These are phyloP conservation scores for Pseudognaphalium luteoalbum DNA, from an alignment of 129 eudicot species.

Conservation along the genomic window DNA sequence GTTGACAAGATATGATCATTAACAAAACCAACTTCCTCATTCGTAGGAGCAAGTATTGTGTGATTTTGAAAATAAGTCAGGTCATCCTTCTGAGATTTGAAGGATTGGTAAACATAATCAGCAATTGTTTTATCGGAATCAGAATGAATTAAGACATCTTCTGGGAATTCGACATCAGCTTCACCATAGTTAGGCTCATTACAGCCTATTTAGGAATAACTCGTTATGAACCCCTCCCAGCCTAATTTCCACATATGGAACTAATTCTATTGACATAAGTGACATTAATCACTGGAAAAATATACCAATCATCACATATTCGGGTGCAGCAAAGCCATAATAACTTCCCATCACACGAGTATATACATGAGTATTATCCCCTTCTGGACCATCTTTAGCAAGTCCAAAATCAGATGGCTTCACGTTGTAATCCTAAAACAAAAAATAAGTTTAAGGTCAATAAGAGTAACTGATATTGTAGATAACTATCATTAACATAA, in stretches of 20 bases:
- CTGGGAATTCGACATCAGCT: too few species aligned
- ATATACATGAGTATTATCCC: conserved; percentile 86
- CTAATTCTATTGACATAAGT: neutral
- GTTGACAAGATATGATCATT: too few species aligned
- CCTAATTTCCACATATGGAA: neutral
- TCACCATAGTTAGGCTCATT: too few species aligned
- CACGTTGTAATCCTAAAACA: conserved; percentile 74
- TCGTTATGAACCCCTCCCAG: neutral
- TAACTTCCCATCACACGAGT: too few species aligned
- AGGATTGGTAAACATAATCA: too few species aligned
- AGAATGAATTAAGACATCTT: too few species aligned
- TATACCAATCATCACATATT: conserved; percentile 81
- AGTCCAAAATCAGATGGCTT: conserved; percentile 96
- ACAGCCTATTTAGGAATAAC: too few species aligned
- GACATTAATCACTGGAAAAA: neutral
- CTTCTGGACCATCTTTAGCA: conserved; percentile 93
- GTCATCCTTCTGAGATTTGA: too few species aligned
- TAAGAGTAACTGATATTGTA: neutral
- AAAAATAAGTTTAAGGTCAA: conserved; percentile 10
- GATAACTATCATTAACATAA: neutral
- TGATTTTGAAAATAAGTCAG: too few species aligned
- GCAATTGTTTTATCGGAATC: too few species aligned
- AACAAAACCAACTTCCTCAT: too few species aligned
- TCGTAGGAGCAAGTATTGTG: too few species aligned
- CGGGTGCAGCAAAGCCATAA: conserved; percentile 90